A percentile compares a stretch with the other conserved stretches of the same genome.
phyloP scores from a whole-genome alignment of 2,329 filamentous ascomycete genomes.

The Calonectria pteridis region DNA sequence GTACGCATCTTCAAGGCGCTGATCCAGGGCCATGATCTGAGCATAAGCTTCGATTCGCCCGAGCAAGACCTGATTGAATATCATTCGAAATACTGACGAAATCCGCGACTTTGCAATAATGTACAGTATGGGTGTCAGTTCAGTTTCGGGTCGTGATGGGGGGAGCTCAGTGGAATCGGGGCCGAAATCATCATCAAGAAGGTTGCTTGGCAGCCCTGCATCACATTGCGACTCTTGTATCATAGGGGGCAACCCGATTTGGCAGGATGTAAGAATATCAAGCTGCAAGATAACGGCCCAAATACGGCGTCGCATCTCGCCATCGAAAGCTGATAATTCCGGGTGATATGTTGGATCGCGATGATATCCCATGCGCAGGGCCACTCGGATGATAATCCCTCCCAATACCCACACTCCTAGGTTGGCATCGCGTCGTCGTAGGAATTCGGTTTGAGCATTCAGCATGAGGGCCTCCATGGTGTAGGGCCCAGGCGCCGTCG shows the following conservation, averaged over 20 bases:
- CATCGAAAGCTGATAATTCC: slow-evolving; percentile 27
- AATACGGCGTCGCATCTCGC: slow-evolving; percentile 34
- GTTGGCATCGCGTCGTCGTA: slow-evolving; percentile 29
- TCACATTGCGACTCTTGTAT: slow-evolving; percentile 33
- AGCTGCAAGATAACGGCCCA: slow-evolving; percentile 32
- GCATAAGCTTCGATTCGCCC: slow-evolving; percentile 28
- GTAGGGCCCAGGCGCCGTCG: slow-evolving; percentile 4
- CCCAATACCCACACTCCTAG: slow-evolving; percentile 32
- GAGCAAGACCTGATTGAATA: slow-evolving; percentile 36
- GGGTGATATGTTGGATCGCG: slow-evolving; percentile 30
- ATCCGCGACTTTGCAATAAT: slow-evolving; percentile 12
- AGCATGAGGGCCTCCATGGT: slow-evolving; percentile 31
- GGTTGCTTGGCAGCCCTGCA: slow-evolving; percentile 24
- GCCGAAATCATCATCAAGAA: slow-evolving; percentile 32
- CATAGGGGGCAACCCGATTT: slow-evolving; percentile 30
- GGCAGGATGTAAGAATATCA: slow-evolving; percentile 30
- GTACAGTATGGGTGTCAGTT: slow-evolving; percentile 28
- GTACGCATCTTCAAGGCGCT: slow-evolving; percentile 21
- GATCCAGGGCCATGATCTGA: slow-evolving; percentile 34
- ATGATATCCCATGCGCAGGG: slow-evolving; percentile 39
- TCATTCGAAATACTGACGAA: slow-evolving; percentile 26
- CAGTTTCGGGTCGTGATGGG: slow-evolving; percentile 22
- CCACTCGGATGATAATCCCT: slow-evolving; percentile 28
- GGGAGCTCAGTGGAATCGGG: slow-evolving; percentile 23
- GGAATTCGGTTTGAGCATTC: slow-evolving; percentile 34